Conservation (phyloP, 129 eudicot genomes). For the Lactuca sativa region DNA sequence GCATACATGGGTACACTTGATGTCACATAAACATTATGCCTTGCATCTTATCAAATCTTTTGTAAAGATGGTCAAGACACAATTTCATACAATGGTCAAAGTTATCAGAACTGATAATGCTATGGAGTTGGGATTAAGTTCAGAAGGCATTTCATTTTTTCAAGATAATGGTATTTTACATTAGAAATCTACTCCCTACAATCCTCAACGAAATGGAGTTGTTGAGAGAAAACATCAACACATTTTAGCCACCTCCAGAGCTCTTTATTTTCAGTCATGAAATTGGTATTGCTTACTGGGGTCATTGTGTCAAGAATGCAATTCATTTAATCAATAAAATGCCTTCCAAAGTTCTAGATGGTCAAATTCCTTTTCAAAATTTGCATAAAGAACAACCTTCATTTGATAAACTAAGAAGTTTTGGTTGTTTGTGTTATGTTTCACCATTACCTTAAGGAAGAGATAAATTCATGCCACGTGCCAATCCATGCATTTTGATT, state of each 20-base stretch:
- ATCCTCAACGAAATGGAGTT: neutral
- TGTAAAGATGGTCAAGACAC: neutral
- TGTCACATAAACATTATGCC: neutral
- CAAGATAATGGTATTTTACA: neutral
- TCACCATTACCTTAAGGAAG: neutral
- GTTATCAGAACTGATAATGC: neutral
- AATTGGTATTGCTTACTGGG: neutral
- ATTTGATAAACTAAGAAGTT: too few relatives aligned
- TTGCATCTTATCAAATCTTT: neutral
- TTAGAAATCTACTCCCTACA: neutral
- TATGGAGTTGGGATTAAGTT: neutral
- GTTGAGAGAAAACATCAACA: constrained; percentile 1
- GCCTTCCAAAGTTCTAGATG: neutral
- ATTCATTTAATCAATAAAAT: neutral
- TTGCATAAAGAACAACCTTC: neutral
- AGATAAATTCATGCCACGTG: neutral
- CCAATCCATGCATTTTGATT: neutral
- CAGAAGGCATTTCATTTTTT: neutral
- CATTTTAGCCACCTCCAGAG: neutral
- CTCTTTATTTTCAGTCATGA: neutral
- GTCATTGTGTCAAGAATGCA: neutral
- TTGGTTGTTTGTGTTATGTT: neutral
- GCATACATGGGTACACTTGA: neutral
- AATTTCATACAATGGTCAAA: neutral
- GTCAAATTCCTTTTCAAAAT: neutral